Evolutionary conservation across 345 rosid genomes (phyloP).

Genomic region (Sapria himalayana): DNA sequence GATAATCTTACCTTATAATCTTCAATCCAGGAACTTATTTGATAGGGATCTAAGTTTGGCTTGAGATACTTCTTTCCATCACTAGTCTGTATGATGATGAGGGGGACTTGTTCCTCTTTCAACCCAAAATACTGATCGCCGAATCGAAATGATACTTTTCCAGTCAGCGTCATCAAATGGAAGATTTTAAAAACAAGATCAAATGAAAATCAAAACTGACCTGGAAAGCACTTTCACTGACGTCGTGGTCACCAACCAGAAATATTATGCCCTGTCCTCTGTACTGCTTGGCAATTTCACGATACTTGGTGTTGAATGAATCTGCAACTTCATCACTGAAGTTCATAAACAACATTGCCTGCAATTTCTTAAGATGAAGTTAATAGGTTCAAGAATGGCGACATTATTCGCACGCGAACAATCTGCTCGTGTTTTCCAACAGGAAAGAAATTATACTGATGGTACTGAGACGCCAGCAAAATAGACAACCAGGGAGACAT

Average conservation of each 20-base stretch:
- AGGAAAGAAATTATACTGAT: no score
- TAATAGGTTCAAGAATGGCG: neutral
- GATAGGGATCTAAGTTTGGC: constrained; percentile 36
- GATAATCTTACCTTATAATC: constrained; percentile 47
- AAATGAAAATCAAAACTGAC: constrained; percentile 20
- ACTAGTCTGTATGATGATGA: constrained; percentile 41
- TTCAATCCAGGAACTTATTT: constrained; percentile 67
- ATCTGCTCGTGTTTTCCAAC: no score
- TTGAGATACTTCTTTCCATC: constrained; percentile 68
- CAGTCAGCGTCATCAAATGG: no score
- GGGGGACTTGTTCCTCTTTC: constrained; percentile 62
- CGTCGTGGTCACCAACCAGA: constrained; percentile 77
- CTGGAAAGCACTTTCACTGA: constrained; percentile 75
- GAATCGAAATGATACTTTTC: neutral
- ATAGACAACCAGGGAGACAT: no score
- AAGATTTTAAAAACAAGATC: constrained; percentile 3
- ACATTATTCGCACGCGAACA: neutral
- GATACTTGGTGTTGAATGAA: constrained; percentile 40
- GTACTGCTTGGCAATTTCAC: constrained; percentile 48
- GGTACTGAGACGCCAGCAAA: no score
- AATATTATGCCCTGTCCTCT: constrained; percentile 50
- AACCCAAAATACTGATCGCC: constrained; percentile 77
- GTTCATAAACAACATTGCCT: constrained; percentile 87
- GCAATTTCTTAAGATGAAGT: constrained; percentile 5
- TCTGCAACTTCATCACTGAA: constrained; percentile 35